These are phyloP conservation scores for Paramecium sonneborni DNA, from an alignment of 73 alveolate genomes.

Conservation along the genomic window DNA sequence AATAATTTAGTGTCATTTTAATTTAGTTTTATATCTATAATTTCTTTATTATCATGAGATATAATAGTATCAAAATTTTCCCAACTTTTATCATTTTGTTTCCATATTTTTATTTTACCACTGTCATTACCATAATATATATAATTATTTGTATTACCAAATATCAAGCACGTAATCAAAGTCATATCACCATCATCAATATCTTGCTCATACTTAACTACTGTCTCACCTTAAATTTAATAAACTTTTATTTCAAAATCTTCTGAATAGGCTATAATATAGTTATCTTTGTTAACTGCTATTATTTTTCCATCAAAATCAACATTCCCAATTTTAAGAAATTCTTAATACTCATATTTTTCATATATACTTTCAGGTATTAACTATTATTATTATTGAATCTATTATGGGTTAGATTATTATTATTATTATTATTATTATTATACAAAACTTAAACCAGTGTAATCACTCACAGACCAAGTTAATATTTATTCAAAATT, in stretches of 20 bases:
- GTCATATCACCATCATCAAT: neutral
- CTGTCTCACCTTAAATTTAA: neutral
- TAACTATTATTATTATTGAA: too few species aligned
- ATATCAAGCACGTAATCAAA: neutral
- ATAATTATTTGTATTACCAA: neutral
- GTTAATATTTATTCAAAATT: too few species aligned
- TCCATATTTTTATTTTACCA: neutral
- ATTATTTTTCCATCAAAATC: neutral
- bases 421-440: too few species aligned
- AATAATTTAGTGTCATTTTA: neutral
- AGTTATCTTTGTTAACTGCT: neutral
- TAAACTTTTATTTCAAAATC: neutral
- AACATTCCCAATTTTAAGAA: too few species aligned
- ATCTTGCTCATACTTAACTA: too few species aligned
- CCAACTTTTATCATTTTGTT: neutral
- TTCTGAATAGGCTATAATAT: neutral
- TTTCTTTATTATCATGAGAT: neutral
- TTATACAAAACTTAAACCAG: too few species aligned
- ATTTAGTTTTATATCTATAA: neutral
- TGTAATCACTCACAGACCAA: too few species aligned
- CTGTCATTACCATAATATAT: neutral
- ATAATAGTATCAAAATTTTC: neutral
- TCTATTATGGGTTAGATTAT: too few species aligned
- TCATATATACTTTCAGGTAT: neutral
- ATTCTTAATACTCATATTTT: neutral